These are phyloP conservation scores for Phytophthora brassicae DNA, from an alignment of 352 stramenopile genomes.

Conservation along the genomic window DNA sequence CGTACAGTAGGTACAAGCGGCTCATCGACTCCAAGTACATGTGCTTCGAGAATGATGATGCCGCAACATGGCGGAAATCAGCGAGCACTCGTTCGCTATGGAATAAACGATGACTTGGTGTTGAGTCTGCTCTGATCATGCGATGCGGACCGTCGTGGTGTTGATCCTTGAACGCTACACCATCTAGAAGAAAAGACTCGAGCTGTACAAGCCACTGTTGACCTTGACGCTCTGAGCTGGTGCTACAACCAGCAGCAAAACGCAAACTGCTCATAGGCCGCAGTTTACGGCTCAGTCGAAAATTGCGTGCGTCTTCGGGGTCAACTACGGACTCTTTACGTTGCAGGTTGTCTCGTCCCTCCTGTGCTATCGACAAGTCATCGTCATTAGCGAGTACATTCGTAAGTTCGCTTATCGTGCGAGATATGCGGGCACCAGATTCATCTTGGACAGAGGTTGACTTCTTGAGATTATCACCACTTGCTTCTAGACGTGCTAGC, in stretches of 20 bases:
- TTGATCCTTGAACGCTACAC: constrained; percentile 46
- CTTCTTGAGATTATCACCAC: constrained; percentile 4
- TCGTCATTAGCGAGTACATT: constrained; percentile 41
- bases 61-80: constrained; percentile 66
- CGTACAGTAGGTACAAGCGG: constrained; percentile 77
- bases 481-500: constrained; percentile 54
- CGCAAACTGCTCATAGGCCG: constrained; percentile 79
- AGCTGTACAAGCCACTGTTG: constrained; percentile 71
- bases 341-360: constrained; percentile 8
- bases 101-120: constrained; percentile 79
- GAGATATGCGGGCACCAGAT: constrained; percentile 22
- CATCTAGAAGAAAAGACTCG: constrained; percentile 64
- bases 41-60: constrained; percentile 83
- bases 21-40: constrained; percentile 88
- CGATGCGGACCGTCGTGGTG: not conserved
- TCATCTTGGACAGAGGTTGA: constrained; percentile 25
- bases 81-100: constrained; percentile 72
- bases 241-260: constrained; percentile 66
- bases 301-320: constrained; percentile 45
- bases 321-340: constrained; percentile 35
- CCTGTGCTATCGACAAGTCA: constrained; percentile 21
- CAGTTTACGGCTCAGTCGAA: constrained; percentile 72
- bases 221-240: constrained; percentile 52
- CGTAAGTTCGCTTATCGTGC: constrained; percentile 54
- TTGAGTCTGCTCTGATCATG: constrained; percentile 15